Evolutionary conservation across 495 filamentous ascomycete genomes (phyloP).

Genomic region (Neurospora terricola): DNA sequence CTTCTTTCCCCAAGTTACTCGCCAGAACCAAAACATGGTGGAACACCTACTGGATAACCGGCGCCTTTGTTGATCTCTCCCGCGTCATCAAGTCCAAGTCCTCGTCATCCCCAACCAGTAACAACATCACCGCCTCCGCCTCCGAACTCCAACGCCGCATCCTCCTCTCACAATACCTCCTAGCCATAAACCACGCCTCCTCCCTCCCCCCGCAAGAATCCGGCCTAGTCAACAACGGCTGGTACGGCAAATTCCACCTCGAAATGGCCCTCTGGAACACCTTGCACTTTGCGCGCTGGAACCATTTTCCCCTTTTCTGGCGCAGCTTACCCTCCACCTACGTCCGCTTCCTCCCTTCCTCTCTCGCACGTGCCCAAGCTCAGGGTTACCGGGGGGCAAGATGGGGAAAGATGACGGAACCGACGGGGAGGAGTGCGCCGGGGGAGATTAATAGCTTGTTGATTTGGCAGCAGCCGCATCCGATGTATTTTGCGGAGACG

Average conservation of each 20-base stretch:
- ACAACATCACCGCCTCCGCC: conserved; percentile 8
- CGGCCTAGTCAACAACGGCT: conserved; percentile 45
- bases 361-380: conserved; percentile 30
- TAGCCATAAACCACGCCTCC: conserved; percentile 37
- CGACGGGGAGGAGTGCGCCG: conserved; percentile 43
- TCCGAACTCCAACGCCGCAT: conserved; percentile 40
- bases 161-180: conserved; percentile 39
- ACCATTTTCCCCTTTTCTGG: conserved; percentile 33
- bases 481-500: conserved; percentile 43
- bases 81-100: conserved; percentile 5
- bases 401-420: conserved; percentile 52
- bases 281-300: conserved; percentile 43
- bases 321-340: conserved; percentile 39
- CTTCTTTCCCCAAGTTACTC: conserved; percentile 2
- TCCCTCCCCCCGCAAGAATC: conserved; percentile 30
- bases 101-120: conserved; percentile 12
- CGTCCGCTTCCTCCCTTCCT: conserved; percentile 35
- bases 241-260: conserved; percentile 44
- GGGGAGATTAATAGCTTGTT: conserved; percentile 46
- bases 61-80: conserved; percentile 39
- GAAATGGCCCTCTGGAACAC: conserved; percentile 49
- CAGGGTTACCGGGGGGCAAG: conserved; percentile 46
- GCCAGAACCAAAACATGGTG: conserved; percentile 18
- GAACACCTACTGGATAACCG: conserved; percentile 34
- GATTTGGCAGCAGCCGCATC: conserved; percentile 48